These are phyloP conservation scores for Actinidia polygama DNA, from an alignment of 179 eudicot genomes.

Conservation along the genomic window DNA sequence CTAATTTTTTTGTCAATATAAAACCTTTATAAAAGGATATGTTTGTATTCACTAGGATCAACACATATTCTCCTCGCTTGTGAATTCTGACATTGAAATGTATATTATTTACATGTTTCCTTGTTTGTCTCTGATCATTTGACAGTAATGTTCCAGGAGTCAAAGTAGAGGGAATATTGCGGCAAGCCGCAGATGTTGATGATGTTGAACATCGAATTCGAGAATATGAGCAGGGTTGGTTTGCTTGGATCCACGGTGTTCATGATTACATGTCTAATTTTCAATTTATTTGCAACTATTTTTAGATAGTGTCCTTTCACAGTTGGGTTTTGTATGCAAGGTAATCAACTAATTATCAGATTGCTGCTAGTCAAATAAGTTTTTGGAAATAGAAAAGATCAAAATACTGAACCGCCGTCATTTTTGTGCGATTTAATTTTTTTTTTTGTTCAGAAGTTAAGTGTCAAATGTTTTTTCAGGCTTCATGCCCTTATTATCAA, in stretches of 20 bases:
- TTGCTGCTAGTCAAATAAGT: not conserved
- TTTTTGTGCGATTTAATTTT: not conserved
- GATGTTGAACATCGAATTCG: constrained; percentile 84
- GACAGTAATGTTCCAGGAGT: constrained; percentile 58
- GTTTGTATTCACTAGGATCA: not conserved
- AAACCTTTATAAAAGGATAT: not conserved
- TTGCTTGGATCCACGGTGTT: constrained; percentile 13
- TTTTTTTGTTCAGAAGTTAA: not conserved
- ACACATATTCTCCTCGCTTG: not conserved
- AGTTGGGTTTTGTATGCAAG: not conserved
- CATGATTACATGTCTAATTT: not conserved
- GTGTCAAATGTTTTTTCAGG: not conserved
- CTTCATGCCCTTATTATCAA: not conserved
- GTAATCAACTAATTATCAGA: not conserved
- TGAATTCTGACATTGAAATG: not conserved
- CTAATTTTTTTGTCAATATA: not conserved
- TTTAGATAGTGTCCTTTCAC: not conserved
- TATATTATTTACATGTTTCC: not conserved
- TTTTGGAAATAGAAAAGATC: constrained; percentile 4
- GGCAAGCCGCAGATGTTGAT: constrained; percentile 99
- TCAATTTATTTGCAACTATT: not conserved
- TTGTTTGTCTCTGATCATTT: constrained; percentile 18
- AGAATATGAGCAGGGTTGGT: constrained; percentile 89
- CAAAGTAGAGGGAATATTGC: constrained; percentile 86
- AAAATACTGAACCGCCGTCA: not conserved